Percentiles rank a stretch among this genome's conserved stretches.
These are phyloP conservation scores for Terana coerulea DNA, from an alignment of 768 basidiomycete species.

Conservation along the genomic window DNA sequence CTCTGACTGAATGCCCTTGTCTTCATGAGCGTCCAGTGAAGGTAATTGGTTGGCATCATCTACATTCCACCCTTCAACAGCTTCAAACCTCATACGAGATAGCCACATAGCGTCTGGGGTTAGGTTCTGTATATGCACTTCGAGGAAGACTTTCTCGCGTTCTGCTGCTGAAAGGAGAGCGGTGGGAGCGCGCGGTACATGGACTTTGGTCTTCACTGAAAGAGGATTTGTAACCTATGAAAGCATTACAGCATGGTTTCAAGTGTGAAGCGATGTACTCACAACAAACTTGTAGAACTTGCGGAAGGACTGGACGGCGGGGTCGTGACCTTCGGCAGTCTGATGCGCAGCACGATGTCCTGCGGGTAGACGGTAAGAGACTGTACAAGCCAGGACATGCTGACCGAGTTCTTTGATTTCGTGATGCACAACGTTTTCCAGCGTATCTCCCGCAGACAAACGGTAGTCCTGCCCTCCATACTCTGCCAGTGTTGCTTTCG, in stretches of 20 bases:
- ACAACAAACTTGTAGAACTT: slow-evolving; percentile 93
- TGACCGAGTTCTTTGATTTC: slow-evolving; percentile 95
- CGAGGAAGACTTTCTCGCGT: slow-evolving; percentile 83
- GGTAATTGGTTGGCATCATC: slow-evolving; percentile 46
- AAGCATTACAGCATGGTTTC: neutral
- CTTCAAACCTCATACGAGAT: slow-evolving; percentile 77
- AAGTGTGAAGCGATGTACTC: slow-evolving; percentile 28
- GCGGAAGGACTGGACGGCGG: slow-evolving; percentile 64
- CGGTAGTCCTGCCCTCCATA: slow-evolving; percentile 50
- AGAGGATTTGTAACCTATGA: slow-evolving; percentile 87
- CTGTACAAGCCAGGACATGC: slow-evolving; percentile 83
- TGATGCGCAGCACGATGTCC: slow-evolving; percentile 49
- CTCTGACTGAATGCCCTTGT: slow-evolving; percentile 51
- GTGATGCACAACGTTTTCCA: slow-evolving; percentile 70
- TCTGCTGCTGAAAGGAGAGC: slow-evolving; percentile 60
- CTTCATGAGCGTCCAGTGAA: slow-evolving; percentile 19
- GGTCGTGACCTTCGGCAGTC: slow-evolving; percentile 48
- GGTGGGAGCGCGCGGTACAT: slow-evolving; percentile 68
- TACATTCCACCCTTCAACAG: slow-evolving; percentile 61
- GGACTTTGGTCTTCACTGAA: slow-evolving; percentile 93
- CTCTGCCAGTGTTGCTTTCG: slow-evolving; percentile 61
- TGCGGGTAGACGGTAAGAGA: slow-evolving; percentile 73
- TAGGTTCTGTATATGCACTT: slow-evolving; percentile 89
- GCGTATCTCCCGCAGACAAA: slow-evolving; percentile 52
- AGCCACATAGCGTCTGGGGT: slow-evolving; percentile 75